phyloP scores from a whole-genome alignment of 2,329 filamentous ascomycete species.

The Chaetothyriales sp. region DNA sequence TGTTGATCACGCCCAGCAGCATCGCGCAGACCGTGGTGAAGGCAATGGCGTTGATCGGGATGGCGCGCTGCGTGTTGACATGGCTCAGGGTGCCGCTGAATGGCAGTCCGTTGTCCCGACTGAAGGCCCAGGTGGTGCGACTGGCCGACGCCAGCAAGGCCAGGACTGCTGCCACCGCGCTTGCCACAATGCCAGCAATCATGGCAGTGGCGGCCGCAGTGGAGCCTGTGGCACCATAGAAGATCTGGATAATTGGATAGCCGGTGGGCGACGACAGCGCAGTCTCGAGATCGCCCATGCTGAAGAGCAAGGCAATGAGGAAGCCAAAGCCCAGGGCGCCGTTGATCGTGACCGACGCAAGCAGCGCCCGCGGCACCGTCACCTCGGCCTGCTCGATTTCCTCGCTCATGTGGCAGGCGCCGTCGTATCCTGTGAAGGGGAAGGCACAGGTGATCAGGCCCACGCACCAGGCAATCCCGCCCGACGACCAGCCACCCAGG shows the following conservation, averaged over 20 bases:
- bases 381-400: slow-evolving; percentile 35
- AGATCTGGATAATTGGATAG: slow-evolving; percentile 37
- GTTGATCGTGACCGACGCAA: slow-evolving; percentile 34
- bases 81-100: slow-evolving; percentile 17
- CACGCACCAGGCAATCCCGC: slow-evolving; percentile 33
- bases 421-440: slow-evolving; percentile 18
- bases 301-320: slow-evolving; percentile 32
- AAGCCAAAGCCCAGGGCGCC: slow-evolving; percentile 34
- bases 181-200: slow-evolving; percentile 7
- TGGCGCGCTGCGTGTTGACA: slow-evolving; percentile 8
- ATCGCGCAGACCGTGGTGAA: slow-evolving; percentile 9
- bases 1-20: slow-evolving; percentile 16
- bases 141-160: slow-evolving; percentile 20
- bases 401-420: slow-evolving; percentile 23
- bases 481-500: slow-evolving; percentile 29
- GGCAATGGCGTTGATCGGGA: slow-evolving; percentile 19
- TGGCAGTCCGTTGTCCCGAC: slow-evolving; percentile 28
- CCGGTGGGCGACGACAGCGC: slow-evolving; percentile 29
- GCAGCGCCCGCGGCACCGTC: slow-evolving; percentile 35
- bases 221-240: slow-evolving; percentile 32
- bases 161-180: slow-evolving; percentile 22
- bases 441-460: slow-evolving; percentile 23
- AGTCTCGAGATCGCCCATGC: slow-evolving; percentile 26
- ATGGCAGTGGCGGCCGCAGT: slow-evolving; percentile 32
- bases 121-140: slow-evolving; percentile 29